phyloP scores from a whole-genome alignment of 352 stramenopile genomes.

The Achlya hypogyna region DNA sequence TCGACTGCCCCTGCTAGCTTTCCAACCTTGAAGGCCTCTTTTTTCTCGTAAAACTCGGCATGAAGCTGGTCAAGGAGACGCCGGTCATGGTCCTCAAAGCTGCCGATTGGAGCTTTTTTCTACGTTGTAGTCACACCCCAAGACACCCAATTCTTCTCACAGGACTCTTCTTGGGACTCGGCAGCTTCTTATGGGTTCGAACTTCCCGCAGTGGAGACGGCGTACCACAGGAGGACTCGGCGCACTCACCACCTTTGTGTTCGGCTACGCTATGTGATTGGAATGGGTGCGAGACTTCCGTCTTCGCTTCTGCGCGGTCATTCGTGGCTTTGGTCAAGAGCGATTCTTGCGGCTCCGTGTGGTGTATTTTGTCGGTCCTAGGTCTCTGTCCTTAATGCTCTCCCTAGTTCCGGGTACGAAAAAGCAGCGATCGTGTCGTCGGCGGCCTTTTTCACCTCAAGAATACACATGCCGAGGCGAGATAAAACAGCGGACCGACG shows the following conservation, averaged over 20 bases:
- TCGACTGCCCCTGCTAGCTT: no score
- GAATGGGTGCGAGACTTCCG: no score
- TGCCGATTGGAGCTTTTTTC: no score
- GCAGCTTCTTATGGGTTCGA: no score
- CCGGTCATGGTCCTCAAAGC: not conserved
- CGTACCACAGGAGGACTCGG: no score
- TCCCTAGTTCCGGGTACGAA: constrained; percentile 6
- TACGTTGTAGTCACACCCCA: not conserved
- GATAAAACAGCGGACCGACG: not conserved
- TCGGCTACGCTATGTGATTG: no score
- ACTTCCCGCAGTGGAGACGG: no score
- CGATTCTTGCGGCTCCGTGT: not conserved
- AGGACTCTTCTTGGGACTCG: not conserved
- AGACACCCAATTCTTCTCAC: not conserved
- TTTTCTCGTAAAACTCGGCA: constrained; percentile 18
- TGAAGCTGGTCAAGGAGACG: constrained; percentile 3
- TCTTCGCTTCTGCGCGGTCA: no score
- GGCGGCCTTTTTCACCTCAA: constrained; percentile 16
- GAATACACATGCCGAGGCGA: not conserved
- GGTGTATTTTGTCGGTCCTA: not conserved
- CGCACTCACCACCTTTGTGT: no score
- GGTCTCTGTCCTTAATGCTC: not conserved
- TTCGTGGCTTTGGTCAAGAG: not conserved
- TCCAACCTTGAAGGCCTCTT: constrained; percentile 7
- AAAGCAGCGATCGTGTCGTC: constrained; percentile 7